Percentiles rank a stretch among this genome's conserved stretches.
Conservation (phyloP, 1,284 basidiomycete genomes). For the Neotropicomus parvogracilis region DNA sequence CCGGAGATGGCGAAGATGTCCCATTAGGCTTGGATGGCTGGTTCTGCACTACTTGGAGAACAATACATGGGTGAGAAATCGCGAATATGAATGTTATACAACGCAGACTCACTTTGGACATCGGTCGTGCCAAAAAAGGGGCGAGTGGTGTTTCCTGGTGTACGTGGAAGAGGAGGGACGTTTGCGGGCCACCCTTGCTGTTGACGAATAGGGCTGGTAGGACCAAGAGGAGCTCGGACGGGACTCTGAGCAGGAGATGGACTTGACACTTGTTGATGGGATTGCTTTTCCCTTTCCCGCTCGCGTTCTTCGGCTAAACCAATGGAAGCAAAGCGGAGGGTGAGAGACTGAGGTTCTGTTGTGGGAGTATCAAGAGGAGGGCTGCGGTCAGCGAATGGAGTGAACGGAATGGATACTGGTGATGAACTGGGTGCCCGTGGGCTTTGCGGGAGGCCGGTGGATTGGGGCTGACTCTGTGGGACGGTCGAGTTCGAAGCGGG, state of each 20-base stretch:
- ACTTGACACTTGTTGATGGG: conserved; percentile 2
- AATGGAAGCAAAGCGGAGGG: conserved; percentile 30
- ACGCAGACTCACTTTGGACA: conserved; percentile 14
- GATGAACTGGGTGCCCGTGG: conserved; percentile 11
- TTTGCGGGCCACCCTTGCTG: conserved; percentile 25
- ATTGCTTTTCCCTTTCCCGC: conserved; percentile 13
- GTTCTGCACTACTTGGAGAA: conserved; percentile 4
- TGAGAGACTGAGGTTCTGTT: conserved; percentile 27
- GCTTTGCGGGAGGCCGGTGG: conserved; percentile 8
- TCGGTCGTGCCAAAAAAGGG: conserved; percentile 14
- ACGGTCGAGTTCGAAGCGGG: conserved; percentile 7
- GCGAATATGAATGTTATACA: not conserved
- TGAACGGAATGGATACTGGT: conserved; percentile 10
- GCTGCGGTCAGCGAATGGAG: conserved; percentile 10
- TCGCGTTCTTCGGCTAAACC: conserved; percentile 23
- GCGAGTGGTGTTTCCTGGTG: conserved; percentile 20
- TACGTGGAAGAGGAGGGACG: conserved; percentile 31
- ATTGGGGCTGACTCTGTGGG: conserved; percentile 4
- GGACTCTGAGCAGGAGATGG: conserved; percentile 12
- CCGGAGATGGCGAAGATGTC: conserved; percentile 9
- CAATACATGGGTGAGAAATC: conserved; percentile 10
- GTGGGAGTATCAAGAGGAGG: conserved; percentile 4
- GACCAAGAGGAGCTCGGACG: conserved; percentile 2
- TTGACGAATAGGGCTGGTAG: conserved; percentile 20
- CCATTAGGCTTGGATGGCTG: conserved; percentile 12